Conservation (phyloP, 257 asterid species). For the Jasminum sambac region DNA sequence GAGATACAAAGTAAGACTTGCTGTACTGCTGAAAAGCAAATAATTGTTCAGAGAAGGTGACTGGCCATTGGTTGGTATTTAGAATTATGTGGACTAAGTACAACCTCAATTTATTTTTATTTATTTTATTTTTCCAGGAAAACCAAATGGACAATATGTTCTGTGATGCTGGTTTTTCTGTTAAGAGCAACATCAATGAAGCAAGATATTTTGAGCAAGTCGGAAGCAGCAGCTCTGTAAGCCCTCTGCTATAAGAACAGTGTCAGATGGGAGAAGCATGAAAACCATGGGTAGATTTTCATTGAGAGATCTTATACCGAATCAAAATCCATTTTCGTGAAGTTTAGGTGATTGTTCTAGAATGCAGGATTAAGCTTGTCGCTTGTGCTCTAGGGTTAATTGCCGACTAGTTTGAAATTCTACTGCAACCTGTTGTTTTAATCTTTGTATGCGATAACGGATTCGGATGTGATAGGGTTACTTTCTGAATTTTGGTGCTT, state of each 20-base stretch:
- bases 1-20: not conserved
- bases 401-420: not conserved
- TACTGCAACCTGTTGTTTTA: not conserved
- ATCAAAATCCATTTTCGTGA: slow-evolving; percentile 22
- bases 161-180: slow-evolving; percentile 22
- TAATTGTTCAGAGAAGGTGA: not conserved
- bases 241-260: slow-evolving; percentile 22
- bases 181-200: slow-evolving; percentile 16
- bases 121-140: not conserved
- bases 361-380: not conserved
- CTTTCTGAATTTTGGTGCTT: not conserved
- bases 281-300: slow-evolving; percentile 26
- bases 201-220: slow-evolving; percentile 24
- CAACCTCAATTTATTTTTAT: not conserved
- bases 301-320: slow-evolving; percentile 26
- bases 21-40: not conserved
- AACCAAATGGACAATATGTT: slow-evolving; percentile 20
- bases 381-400: not conserved
- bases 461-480: not conserved
- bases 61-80: not conserved
- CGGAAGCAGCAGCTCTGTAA: slow-evolving; percentile 16
- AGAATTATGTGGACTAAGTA: not conserved
- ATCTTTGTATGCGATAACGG: not conserved
- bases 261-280: slow-evolving; percentile 13
- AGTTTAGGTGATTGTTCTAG: slow-evolving; percentile 24